A percentile compares a stretch with the other conserved stretches of the same genome.
Evolutionary conservation across 495 filamentous ascomycete species (phyloP).

Genomic region (Baudoinia panamericana): DNA sequence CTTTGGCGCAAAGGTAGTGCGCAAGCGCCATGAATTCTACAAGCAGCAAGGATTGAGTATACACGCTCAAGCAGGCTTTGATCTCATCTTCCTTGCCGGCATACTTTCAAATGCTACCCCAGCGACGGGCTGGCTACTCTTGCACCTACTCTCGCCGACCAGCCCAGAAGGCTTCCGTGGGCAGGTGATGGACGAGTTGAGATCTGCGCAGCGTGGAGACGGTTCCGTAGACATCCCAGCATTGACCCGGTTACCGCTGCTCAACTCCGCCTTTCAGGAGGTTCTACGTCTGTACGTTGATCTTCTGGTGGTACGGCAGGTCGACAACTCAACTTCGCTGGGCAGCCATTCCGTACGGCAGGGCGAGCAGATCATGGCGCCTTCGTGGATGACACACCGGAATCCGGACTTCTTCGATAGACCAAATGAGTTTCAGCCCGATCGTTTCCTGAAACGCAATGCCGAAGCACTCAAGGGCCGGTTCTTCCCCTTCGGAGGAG

Average conservation of each 20-base stretch:
- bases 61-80: slow-evolving; percentile 7
- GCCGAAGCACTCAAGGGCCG: slow-evolving; percentile 1
- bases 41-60: slow-evolving; percentile 4
- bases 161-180: background rate
- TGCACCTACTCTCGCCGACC: slow-evolving; percentile 6
- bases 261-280: slow-evolving; percentile 32
- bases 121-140: slow-evolving; percentile 3
- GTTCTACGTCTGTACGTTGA: slow-evolving; percentile 28
- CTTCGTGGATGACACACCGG: slow-evolving; percentile 3
- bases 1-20: slow-evolving; percentile 6
- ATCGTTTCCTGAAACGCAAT: slow-evolving; percentile 2
- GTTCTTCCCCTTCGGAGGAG: slow-evolving; percentile 8
- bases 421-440: slow-evolving; percentile 1
- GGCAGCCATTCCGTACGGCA: background rate
- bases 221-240: slow-evolving; percentile 21
- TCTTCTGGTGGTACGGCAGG: slow-evolving; percentile 16
- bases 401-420: slow-evolving; percentile 1
- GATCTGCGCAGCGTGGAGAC: background rate
- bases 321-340: slow-evolving; percentile 1
- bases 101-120: slow-evolving; percentile 6
- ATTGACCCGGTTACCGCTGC: slow-evolving; percentile 26
- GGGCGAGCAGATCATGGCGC: slow-evolving; percentile 7
- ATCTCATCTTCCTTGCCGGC: slow-evolving; percentile 15
- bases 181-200: background rate
- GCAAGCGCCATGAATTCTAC: slow-evolving; percentile 10